Percentiles rank a stretch among this genome's conserved stretches.
phyloP scores from a whole-genome alignment of 164 flowering plant genomes.

The Platanus orientalis region DNA sequence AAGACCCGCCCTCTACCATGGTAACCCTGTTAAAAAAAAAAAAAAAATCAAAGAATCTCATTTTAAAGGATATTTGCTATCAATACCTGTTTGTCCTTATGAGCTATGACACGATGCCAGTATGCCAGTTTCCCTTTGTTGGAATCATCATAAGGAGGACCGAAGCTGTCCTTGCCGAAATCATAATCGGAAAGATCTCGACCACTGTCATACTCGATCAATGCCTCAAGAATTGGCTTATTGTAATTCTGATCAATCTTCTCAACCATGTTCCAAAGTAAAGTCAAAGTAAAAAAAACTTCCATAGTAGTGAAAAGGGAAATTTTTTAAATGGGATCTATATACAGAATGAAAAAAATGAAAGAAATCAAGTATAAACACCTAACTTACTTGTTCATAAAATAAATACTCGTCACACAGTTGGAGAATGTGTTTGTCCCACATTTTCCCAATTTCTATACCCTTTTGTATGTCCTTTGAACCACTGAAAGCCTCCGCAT shows the following conservation, averaged over 20 bases:
- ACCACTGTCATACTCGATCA: slow-evolving; percentile 77
- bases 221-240: slow-evolving; percentile 61
- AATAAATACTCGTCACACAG: slow-evolving; percentile 71
- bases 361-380: neutral
- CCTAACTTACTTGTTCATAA: slow-evolving; percentile 65
- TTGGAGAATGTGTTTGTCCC: slow-evolving; percentile 80
- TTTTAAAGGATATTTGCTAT: slow-evolving; percentile 5
- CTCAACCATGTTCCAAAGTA: slow-evolving; percentile 13
- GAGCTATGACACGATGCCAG: slow-evolving; percentile 60
- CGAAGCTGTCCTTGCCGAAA: slow-evolving; percentile 63
- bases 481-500: slow-evolving; percentile 67
- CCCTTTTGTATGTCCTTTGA: slow-evolving; percentile 69
- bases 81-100: slow-evolving; percentile 69
- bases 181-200: slow-evolving; percentile 71
- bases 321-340: neutral
- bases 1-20: no score
- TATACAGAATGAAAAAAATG: neutral
- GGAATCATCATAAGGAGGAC: slow-evolving; percentile 48
- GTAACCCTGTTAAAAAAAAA: neutral
- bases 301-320: neutral
- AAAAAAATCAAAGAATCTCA: neutral
- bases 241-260: slow-evolving; percentile 87
- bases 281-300: slow-evolving; percentile 1
- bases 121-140: slow-evolving; percentile 78
- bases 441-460: slow-evolving; percentile 61